These are phyloP conservation scores for Chlorella sorokiniana DNA, from an alignment of 139 green algal genomes.

Conservation along the genomic window DNA sequence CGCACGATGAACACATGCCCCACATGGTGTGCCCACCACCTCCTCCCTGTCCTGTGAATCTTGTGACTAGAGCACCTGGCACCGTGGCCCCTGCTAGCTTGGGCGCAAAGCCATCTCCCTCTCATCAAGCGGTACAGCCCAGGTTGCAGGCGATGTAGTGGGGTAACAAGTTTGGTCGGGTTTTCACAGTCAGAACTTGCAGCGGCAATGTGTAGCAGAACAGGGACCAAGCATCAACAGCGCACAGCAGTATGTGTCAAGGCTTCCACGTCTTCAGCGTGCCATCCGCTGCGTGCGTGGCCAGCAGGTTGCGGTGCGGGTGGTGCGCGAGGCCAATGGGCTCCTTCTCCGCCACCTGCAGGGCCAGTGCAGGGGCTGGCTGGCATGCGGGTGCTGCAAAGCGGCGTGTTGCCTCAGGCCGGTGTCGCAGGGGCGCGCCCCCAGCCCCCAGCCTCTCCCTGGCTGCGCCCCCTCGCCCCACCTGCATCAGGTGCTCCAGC, in stretches of 20 bases:
- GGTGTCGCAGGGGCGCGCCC: not conserved
- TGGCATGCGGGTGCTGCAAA: not conserved
- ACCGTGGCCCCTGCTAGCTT: too few relatives aligned
- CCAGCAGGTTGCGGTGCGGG: constrained; percentile 93
- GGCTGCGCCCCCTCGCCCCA: constrained; percentile 11
- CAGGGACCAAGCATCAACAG: not conserved
- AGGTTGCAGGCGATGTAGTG: too few relatives aligned
- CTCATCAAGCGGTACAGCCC: too few relatives aligned
- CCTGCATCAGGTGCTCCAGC: constrained; percentile 87
- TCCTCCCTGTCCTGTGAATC: too few relatives aligned
- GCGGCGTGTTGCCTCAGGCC: not conserved
- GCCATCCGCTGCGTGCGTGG: constrained; percentile 82
- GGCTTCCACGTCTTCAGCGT: constrained; percentile 85
- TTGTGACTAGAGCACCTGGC: too few relatives aligned
- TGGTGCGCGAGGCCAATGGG: constrained; percentile 92
- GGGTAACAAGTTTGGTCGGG: not conserved
- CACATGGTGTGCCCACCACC: too few relatives aligned
- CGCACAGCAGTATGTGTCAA: too few relatives aligned
- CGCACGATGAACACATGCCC: too few relatives aligned
- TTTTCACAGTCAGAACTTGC: too few relatives aligned
- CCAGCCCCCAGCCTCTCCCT: too few relatives aligned
- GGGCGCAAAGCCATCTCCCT: too few relatives aligned
- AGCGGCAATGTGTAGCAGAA: not conserved
- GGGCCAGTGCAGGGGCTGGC: not conserved
- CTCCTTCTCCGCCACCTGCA: constrained; percentile 71